phyloP scores from a whole-genome alignment of 192 early-diverging fungal genomes.

The Rhizophagus clarus region DNA sequence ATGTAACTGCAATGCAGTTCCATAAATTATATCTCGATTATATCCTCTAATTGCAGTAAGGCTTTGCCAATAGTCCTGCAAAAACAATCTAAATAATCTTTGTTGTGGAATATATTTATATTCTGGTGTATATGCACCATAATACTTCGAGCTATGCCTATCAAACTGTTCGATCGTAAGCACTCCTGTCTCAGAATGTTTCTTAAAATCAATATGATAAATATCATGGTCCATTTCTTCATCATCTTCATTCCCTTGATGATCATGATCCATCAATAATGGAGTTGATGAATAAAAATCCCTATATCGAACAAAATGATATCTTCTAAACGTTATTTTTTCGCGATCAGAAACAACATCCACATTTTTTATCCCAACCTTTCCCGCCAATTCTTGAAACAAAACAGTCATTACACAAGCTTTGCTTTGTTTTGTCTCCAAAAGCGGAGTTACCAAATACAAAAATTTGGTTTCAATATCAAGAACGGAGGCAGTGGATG shows the following conservation, averaged over 20 bases:
- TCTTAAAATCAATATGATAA: conserved; percentile 33
- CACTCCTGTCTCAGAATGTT: conserved; percentile 27
- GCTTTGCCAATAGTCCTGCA: conserved; percentile 26
- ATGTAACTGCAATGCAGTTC: conserved; percentile 21
- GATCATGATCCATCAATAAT: conserved; percentile 10
- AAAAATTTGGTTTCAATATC: conserved; percentile 29
- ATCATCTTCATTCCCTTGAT: neutral
- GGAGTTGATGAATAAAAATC: neutral
- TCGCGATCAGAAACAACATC: conserved; percentile 25
- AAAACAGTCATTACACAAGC: conserved; percentile 18
- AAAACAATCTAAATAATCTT: conserved; percentile 17
- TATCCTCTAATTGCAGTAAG: conserved; percentile 13
- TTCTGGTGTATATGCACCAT: conserved; percentile 22
- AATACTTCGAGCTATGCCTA: conserved; percentile 7
- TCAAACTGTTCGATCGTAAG: conserved; percentile 24
- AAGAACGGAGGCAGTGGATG: conserved; percentile 6
- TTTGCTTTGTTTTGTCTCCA: conserved; percentile 29
- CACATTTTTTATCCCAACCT: conserved; percentile 20
- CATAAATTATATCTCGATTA: conserved; percentile 25
- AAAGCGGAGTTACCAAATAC: conserved; percentile 14
- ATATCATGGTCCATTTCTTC: neutral
- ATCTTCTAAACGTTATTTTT: conserved; percentile 15
- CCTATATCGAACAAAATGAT: conserved; percentile 21
- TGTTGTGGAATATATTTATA: conserved; percentile 24
- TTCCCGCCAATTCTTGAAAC: conserved; percentile 18